Percentiles rank a stretch among this genome's conserved stretches.
These are phyloP conservation scores for Neurospora tetrasperma DNA, from an alignment of 495 filamentous ascomycete genomes.

Conservation along the genomic window DNA sequence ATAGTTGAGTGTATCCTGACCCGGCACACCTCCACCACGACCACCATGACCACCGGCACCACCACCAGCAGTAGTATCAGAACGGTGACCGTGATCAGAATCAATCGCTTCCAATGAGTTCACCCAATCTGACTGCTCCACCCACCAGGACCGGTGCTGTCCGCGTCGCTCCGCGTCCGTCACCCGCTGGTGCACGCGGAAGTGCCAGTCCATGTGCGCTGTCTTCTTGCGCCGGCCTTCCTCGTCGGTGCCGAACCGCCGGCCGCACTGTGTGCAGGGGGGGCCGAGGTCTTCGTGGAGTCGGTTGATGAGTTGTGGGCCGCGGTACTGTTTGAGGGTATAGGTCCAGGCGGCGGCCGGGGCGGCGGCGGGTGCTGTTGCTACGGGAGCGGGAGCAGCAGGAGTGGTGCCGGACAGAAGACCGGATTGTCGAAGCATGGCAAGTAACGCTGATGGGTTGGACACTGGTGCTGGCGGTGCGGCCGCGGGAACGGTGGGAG, in stretches of 20 bases:
- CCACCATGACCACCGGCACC: neutral
- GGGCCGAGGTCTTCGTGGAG: constrained; percentile 74
- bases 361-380: constrained; percentile 11
- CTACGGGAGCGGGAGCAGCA: constrained; percentile 24
- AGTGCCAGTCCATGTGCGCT: constrained; percentile 97
- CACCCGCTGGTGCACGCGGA: constrained; percentile 82
- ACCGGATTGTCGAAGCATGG: constrained; percentile 40
- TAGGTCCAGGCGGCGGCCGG: constrained; percentile 25
- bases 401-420: constrained; percentile 30
- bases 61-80: neutral
- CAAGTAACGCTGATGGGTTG: constrained; percentile 36
- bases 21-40: neutral
- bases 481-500: constrained; percentile 1
- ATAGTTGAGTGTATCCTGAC: neutral
- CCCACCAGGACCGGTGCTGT: constrained; percentile 85
- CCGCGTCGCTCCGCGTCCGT: constrained; percentile 70
- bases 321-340: constrained; percentile 50
- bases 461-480: neutral
- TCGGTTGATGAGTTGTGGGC: constrained; percentile 56
- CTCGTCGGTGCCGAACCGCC: constrained; percentile 67
- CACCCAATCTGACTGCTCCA: constrained; percentile 92
- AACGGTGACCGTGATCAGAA: constrained; percentile 31
- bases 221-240: constrained; percentile 76
- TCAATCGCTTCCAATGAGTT: constrained; percentile 68
- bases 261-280: constrained; percentile 82